Evolutionary conservation across 257 asterid genomes (phyloP), one percentile per base, ranked within the genome.

Genomic region (Plectranthus barbatus): DNA sequence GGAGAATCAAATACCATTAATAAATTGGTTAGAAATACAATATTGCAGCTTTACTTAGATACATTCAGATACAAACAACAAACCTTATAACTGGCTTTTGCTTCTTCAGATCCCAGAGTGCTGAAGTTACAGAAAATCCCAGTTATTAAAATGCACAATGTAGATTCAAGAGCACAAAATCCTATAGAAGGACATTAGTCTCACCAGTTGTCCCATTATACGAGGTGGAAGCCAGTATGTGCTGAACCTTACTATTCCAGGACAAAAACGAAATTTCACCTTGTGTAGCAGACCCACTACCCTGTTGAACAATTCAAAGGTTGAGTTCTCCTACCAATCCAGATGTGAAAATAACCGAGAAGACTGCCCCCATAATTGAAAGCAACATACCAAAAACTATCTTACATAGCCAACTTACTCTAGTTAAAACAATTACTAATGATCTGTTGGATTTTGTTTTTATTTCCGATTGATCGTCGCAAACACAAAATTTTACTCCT

Each of bases 51-150:
- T 26, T 41, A 64, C 45, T 48, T 55, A 17, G 53, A 42, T 37
- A 8, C 2, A 37, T 51, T 19, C 45, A 68, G 36, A 2, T 50
- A 49, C 40, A 48, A 49, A 15, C 20, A 26, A 17, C 26, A 13
- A 80, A 86, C 99, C 97, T 89, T 76, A 92, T 77, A 55, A 80
- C 94, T 64, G 99, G 96, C 76, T 89, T 92, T 77, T 92, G 97
- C 81, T 75, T 92, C 91, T 77, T 86, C 77, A 92, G 79, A 81
- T 92, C 99, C 99, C 99, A 92, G 56, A 92, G 91, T 74, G 83
- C 97, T 92, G 88, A 53, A 80, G 79, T 40, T 52, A 70, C 56
- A 78, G 58, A 76, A 26, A 26, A 18, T 18, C 21, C 14, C 13
- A 13, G 56, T 72, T 70, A 83, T 68, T 72, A 51, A 70, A 51